These are phyloP conservation scores for Zoysia japonica DNA, from an alignment of 176 grass and related monocot genomes.

Conservation along the genomic window DNA sequence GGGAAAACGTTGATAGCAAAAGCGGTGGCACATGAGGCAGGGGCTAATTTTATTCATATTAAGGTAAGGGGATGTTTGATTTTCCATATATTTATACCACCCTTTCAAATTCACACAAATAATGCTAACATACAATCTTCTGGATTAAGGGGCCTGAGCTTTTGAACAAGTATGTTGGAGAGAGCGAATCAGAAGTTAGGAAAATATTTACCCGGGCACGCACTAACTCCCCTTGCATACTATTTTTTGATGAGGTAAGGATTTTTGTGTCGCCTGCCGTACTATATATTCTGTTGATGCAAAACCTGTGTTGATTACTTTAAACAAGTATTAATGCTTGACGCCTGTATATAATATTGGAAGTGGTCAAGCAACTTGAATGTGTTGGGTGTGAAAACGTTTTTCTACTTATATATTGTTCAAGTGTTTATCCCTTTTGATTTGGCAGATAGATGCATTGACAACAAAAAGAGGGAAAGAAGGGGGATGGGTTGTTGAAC, in stretches of 20 bases:
- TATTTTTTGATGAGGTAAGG: conserved; percentile 95
- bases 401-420: background rate
- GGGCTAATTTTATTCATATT: conserved; percentile 96
- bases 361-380: background rate
- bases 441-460: conserved; percentile 83
- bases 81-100: conserved; percentile 25
- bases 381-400: background rate
- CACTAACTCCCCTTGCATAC: conserved; percentile 82
- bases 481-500: conserved; percentile 82
- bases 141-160: conserved; percentile 77
- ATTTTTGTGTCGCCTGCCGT: background rate
- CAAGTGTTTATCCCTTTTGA: conserved; percentile 31
- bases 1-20: conserved; percentile 99
- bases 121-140: conserved; percentile 23
- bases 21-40: conserved; percentile 95
- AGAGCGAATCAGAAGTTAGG: conserved; percentile 92
- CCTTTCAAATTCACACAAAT: background rate
- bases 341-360: background rate
- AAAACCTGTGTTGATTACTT: background rate
- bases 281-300: background rate
- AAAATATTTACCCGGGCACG: conserved; percentile 89
- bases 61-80: conserved; percentile 53
- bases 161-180: conserved; percentile 98
- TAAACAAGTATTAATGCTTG: background rate
- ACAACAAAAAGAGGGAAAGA: conserved; percentile 87